Percentiles rank a stretch among this genome's conserved stretches.
Evolutionary conservation across 495 filamentous ascomycete species (phyloP).

Genomic region (Chaetomium fimeti): DNA sequence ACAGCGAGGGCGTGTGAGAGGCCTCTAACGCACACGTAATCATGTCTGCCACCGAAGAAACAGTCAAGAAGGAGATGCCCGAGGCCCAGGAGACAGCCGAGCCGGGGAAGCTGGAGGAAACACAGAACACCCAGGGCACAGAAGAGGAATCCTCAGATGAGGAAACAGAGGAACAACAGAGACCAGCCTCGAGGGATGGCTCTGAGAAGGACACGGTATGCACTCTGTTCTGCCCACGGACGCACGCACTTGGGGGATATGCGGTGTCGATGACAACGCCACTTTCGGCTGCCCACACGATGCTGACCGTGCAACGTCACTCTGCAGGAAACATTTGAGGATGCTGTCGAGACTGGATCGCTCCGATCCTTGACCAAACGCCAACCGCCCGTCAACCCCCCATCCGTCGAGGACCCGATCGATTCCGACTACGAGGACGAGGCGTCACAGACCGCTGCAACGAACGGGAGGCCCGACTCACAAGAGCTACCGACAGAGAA

Average conservation of each 20-base stretch:
- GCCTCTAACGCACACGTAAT: not conserved
- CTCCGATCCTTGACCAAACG: constrained; percentile 50
- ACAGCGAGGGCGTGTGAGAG: not conserved
- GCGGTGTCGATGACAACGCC: constrained; percentile 6
- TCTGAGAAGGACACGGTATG: constrained; percentile 46
- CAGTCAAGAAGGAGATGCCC: not conserved
- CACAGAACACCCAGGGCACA: not conserved
- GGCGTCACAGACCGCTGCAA: constrained; percentile 26
- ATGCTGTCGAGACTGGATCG: constrained; percentile 62
- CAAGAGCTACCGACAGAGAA: constrained; percentile 25
- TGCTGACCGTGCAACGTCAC: constrained; percentile 25
- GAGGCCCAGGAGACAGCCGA: not conserved
- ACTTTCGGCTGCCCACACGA: constrained; percentile 21
- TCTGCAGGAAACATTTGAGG: constrained; percentile 71
- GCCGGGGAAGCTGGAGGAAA: not conserved
- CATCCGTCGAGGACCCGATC: constrained; percentile 31
- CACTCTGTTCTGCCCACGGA: not conserved
- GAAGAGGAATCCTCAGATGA: constrained; percentile 8
- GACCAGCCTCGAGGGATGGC: constrained; percentile 17
- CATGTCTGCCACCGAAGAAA: constrained; percentile 14
- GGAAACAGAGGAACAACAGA: constrained; percentile 10
- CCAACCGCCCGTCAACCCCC: constrained; percentile 45
- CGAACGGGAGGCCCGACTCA: constrained; percentile 24
- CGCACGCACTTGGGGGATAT: not conserved
- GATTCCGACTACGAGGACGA: constrained; percentile 37